Evolutionary conservation across 768 basidiomycete genomes (phyloP), one percentile per base, ranked within the genome.

Genomic region (Auriculariales sp.): DNA sequence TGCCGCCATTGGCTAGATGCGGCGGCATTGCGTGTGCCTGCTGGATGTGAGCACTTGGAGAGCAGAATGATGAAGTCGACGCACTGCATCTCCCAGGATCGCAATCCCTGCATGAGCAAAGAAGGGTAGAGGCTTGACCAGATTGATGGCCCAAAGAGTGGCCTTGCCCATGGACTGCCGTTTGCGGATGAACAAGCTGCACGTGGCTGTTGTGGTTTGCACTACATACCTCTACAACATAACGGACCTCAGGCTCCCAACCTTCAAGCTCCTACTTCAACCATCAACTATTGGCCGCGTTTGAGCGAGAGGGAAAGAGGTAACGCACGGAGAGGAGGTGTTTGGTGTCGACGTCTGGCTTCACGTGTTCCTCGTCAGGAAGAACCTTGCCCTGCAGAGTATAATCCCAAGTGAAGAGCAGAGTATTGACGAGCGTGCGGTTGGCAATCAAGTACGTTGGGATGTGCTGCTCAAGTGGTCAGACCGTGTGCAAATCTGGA

Each of bases 51-150:
- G 11, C 17, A 4, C 27, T 5, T 9, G 39, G 22, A 4, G 4
- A 25, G 12, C 15, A 7, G 15, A 44, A n/a, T n/a, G n/a, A n/a
- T n/a, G n/a, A n/a, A n/a, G n/a, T 4, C 22, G 22, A 57, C 63
- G 44, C 53, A 72, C 70, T 4, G 76, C 68, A 52, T 78, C 76
- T 22, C 75, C 77, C 2, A 71, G 56, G 10, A 79, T 59, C 5
- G 67, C 69, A 3, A 76, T 68, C 3, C 61, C 58, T 11, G 64
- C 67, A 17, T 57, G 56, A 1, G 66, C 66, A 52, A 65, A 74
- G 5, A 60, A 59, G 0, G 67, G 63, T 12, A 77, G 56, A 4
- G 65, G 63, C 4, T 59, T 61, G n/a, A 77, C 53, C n/a, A 57
- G 56, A 51, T 71, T 67, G 3, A 77, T 56, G 2, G 67, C 66